phyloP scores from a whole-genome alignment of 1,139 yeast species.

The Pichia sp. region DNA sequence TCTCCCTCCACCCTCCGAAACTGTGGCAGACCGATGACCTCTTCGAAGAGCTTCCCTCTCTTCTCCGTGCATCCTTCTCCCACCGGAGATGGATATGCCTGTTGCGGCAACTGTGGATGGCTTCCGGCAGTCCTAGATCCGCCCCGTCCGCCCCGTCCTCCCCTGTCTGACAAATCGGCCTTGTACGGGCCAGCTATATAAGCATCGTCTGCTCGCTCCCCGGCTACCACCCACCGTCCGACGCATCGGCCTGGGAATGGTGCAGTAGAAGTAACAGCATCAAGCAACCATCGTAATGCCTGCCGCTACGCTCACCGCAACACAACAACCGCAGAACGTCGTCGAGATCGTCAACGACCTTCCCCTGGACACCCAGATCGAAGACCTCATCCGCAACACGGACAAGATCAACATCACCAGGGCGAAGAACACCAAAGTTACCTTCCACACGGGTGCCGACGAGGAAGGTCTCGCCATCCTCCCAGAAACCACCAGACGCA shows the following conservation, averaged over 20 bases:
- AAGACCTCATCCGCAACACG: conserved; percentile 32
- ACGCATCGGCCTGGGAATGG: neutral
- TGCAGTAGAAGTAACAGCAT: too few species aligned
- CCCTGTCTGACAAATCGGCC: neutral
- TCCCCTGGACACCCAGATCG: conserved; percentile 40
- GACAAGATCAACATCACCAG: conserved; percentile 32
- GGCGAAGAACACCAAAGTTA: neutral
- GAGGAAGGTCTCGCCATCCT: conserved; percentile 27
- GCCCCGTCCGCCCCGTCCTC: too few species aligned
- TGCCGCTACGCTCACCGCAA: neutral
- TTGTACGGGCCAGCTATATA: too few species aligned
- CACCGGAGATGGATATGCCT: too few species aligned
- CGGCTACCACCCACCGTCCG: neutral
- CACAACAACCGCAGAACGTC: neutral
- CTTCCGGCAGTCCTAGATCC: neutral
- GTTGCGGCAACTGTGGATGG: neutral
- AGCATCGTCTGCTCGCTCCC: too few species aligned
- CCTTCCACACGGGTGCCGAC: conserved; percentile 23
- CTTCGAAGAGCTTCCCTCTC: neutral
- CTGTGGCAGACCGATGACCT: neutral
- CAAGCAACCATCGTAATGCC: too few species aligned
- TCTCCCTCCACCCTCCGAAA: neutral
- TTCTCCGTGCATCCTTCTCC: too few species aligned
- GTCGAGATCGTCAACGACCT: conserved; percentile 7
- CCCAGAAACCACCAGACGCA: conserved; percentile 36